These are phyloP conservation scores for Tardiomyces digboiensis DNA, from an alignment of 1,139 yeast species.

Conservation along the genomic window DNA sequence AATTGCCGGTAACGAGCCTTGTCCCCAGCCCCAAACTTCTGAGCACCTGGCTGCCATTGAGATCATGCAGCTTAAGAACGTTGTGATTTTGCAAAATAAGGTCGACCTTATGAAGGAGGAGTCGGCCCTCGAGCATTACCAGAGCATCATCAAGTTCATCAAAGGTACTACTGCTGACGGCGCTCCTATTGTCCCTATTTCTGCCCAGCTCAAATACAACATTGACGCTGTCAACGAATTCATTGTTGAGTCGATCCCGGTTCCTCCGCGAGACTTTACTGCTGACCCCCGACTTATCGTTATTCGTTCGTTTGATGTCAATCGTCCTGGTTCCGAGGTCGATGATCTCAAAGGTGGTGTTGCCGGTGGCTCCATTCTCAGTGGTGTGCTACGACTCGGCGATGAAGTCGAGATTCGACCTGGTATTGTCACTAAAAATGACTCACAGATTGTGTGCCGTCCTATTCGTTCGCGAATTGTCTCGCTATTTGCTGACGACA, in stretches of 20 bases:
- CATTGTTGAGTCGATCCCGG: conserved; percentile 92
- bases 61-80: conserved; percentile 97
- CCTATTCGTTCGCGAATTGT: conserved; percentile 94
- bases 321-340: conserved; percentile 97
- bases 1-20: conserved; percentile 97
- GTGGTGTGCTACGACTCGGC: conserved; percentile 94
- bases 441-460: conserved; percentile 89
- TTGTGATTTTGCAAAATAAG: conserved; percentile 92
- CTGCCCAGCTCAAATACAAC: conserved; percentile 97
- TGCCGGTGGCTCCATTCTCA: conserved; percentile 97
- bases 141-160: conserved; percentile 83
- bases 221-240: conserved; percentile 98
- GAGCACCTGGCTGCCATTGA: conserved; percentile 99
- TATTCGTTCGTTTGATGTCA: conserved; percentile 97
- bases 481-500: conserved; percentile 94
- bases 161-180: conserved; percentile 99
- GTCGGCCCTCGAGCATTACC: conserved; percentile 90
- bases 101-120: conserved; percentile 99
- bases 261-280: conserved; percentile 89
- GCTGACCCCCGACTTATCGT: conserved; percentile 95
- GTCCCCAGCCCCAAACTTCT: conserved; percentile 99
- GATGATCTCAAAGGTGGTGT: conserved; percentile 99
- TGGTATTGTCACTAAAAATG: conserved; percentile 91
- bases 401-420: conserved; percentile 99
- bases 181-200: conserved; percentile 97